phyloP scores from a whole-genome alignment of 73 alveolate species.

The Symbiodinium natans region DNA sequence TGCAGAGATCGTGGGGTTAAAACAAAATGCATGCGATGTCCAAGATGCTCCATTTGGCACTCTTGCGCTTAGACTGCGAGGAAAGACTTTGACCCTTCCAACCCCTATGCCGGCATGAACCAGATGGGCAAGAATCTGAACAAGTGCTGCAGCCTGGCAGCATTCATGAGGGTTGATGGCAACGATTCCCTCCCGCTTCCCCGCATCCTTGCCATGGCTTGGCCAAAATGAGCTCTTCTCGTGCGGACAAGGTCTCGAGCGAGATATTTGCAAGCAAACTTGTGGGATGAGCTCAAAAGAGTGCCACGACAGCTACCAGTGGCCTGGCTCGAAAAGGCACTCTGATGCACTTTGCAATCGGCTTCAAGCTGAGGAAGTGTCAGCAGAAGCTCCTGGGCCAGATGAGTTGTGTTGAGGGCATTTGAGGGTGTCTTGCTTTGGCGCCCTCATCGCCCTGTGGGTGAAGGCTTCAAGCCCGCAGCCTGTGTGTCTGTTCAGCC shows the following conservation, averaged over 20 bases:
- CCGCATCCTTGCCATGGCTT: too few species aligned
- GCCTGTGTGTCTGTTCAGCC: too few species aligned
- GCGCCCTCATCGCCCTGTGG: too few species aligned
- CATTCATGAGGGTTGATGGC: too few species aligned
- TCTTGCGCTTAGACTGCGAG: too few species aligned
- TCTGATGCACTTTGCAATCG: background rate
- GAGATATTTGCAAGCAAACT: conserved; percentile 88
- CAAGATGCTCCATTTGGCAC: too few species aligned
- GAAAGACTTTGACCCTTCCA: conserved; percentile 79
- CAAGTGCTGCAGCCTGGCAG: conserved; percentile 69
- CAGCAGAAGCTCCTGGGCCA: conserved; percentile 53
- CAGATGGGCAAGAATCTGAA: conserved; percentile 76
- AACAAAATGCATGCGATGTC: too few species aligned
- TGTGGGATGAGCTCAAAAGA: conserved; percentile 80
- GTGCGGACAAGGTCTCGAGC: conserved; percentile 14
- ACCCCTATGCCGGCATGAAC: conserved; percentile 80
- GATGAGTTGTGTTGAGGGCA: too few species aligned
- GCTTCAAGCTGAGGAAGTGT: conserved; percentile 32
- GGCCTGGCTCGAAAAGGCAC: background rate
- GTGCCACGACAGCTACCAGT: conserved; percentile 76
- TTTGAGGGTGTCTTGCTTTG: too few species aligned
- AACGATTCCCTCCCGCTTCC: too few species aligned
- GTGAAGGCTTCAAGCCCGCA: too few species aligned
- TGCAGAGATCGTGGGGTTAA: too few species aligned
- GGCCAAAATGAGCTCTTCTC: background rate